A percentile compares a stretch with the other conserved stretches of the same genome.
phyloP scores from a whole-genome alignment of 805 yeast species.

The Kuraishia hungarica region DNA sequence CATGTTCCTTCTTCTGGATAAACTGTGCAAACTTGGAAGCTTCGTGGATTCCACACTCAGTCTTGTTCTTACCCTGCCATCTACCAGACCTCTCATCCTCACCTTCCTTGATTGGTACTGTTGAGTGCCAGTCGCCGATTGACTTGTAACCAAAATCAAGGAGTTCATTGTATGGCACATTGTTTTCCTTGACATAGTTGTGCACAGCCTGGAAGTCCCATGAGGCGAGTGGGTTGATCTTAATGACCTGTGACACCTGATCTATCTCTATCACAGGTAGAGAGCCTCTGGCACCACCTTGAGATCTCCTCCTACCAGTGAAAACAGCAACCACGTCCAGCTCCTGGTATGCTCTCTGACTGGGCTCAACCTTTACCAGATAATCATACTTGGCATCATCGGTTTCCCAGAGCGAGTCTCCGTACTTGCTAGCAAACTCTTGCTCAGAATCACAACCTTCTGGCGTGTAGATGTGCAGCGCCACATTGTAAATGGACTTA shows the following conservation, averaged over 20 bases:
- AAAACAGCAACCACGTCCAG: constrained; percentile 74
- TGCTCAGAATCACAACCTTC: constrained; percentile 39
- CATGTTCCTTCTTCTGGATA: constrained; percentile 17
- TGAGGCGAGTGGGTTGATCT: constrained; percentile 81
- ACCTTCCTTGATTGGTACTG: constrained; percentile 80
- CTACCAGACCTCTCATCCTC: constrained; percentile 97
- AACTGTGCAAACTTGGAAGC: constrained; percentile 65
- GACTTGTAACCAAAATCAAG: constrained; percentile 84
- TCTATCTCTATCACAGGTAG: constrained; percentile 76
- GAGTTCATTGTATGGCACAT: constrained; percentile 81
- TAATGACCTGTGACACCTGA: constrained; percentile 57
- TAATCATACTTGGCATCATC: constrained; percentile 80
- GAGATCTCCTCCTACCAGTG: constrained; percentile 86
- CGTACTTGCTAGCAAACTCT: constrained; percentile 62
- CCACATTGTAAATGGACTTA: constrained; percentile 45
- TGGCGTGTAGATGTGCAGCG: constrained; percentile 64
- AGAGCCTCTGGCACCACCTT: constrained; percentile 74
- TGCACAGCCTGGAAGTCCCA: constrained; percentile 76
- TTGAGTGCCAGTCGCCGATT: constrained; percentile 93
- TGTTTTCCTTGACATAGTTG: constrained; percentile 53
- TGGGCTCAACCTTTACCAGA: constrained; percentile 87
- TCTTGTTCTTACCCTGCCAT: constrained; percentile 88
- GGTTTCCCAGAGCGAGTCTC: constrained; percentile 74
- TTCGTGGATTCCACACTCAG: constrained; percentile 94
- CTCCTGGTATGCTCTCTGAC: constrained; percentile 72